Base-by-base conservation (phyloP, 495 filamentous ascomycete genomes). In the Podospora pseudopauciseta region DNA sequence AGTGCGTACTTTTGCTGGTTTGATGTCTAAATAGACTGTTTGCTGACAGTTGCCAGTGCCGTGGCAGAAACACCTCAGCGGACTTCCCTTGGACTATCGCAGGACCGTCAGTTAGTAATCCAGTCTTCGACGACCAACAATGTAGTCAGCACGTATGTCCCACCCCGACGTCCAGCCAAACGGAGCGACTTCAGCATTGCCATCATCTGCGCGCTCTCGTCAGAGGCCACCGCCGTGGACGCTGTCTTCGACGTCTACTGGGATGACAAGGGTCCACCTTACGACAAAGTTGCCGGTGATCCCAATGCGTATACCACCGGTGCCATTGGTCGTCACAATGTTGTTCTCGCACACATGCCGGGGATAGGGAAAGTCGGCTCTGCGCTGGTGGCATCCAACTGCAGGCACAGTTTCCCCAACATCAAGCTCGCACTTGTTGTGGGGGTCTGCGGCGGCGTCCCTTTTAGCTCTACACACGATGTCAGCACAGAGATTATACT, bases 351-450 rank as follows among this genome's bases (percentile, higher is more conserved):
- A 3, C 23, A 58, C 55, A 58, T 58, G 55, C 23, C 55, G 18
- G 55, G 55, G 18, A 58, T 58, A n/a, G 55, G 23, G n/a, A 58
- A 58, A n/a, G 55, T 18, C 55, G 20, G 23, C 15, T 19, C 55
- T 26, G 55, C 55, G 55, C 5, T 9, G 5, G 55, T 58, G 2
- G 55, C 55, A 15, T 18, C 55, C 6, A 19, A 19, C 55, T 58
- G 55, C n/a, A 20, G 18, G n/a, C n/a, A 19, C 9, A 58, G 55
- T 18, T 58, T 58, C 3, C 55, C 55, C n/a, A 58, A 58, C 18
- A 58, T 58, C 55, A 58, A 58, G 55, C 55, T 58, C 3, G 55
- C 55, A 7, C n/a, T 58, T 20, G 55, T 58, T 9, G 55, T 58
- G 15, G 55, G 55, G 6, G 18, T 58, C 55, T 58, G 55, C 2